Conservation (phyloP, 1,139 yeast species). For the Blastobotrys capitulatus region DNA sequence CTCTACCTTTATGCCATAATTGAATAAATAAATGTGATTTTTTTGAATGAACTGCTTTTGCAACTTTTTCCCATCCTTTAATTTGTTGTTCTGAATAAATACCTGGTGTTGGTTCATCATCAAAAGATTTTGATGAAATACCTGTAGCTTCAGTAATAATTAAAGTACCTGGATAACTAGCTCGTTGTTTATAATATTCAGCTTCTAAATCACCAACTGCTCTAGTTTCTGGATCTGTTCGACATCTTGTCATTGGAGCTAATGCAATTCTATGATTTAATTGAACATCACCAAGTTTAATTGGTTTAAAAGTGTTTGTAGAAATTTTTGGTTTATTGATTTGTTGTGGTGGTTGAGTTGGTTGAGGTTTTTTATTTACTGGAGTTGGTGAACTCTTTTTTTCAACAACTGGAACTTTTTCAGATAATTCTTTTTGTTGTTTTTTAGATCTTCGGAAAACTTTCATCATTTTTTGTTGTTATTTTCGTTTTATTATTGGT, state of each 20-base stretch:
- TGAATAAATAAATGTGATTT: slow-evolving; percentile 50
- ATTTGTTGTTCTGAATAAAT: slow-evolving; percentile 46
- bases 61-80: slow-evolving; percentile 47
- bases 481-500: too few relatives aligned
- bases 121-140: slow-evolving; percentile 35
- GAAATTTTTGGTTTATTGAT: not conserved
- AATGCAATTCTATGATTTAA: slow-evolving; percentile 39
- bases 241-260: slow-evolving; percentile 49
- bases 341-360: too few relatives aligned
- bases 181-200: slow-evolving; percentile 43
- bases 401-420: too few relatives aligned
- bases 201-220: slow-evolving; percentile 33
- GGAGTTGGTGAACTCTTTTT: too few relatives aligned
- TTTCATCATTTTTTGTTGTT: too few relatives aligned
- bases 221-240: slow-evolving; percentile 33
- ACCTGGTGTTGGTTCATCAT: slow-evolving; percentile 46
- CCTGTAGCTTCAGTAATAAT: slow-evolving; percentile 41
- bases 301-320: slow-evolving; percentile 21
- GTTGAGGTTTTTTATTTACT: too few relatives aligned
- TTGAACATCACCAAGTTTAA: slow-evolving; percentile 26
- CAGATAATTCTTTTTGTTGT: too few relatives aligned
- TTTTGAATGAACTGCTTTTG: slow-evolving; percentile 48
- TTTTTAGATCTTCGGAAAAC: too few relatives aligned
- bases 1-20: slow-evolving; percentile 58
- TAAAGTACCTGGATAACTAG: slow-evolving; percentile 48